Base-by-base conservation (phyloP, 2,329 filamentous ascomycete genomes). In the Lecanicillium sp. region DNA sequence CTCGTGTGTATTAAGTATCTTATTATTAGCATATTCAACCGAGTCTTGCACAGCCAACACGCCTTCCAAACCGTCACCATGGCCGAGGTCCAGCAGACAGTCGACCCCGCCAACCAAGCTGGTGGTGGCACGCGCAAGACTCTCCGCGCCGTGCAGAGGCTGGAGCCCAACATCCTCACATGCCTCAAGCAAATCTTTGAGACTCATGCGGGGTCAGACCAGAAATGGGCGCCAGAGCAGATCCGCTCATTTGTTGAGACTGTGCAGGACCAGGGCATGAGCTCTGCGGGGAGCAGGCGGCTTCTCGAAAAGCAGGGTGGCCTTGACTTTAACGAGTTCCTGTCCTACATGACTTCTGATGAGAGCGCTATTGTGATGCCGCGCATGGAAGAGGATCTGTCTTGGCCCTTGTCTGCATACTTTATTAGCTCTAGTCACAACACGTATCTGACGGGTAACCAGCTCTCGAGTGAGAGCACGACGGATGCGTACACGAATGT, bases 401-500 rank as follows among this genome's bases (percentile, higher is more conserved):
- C 86, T 37, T 83, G 80, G 51, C 89, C 89, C 1, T 65, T 95
- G 45, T 84, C 87, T 43, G 88, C 87, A 62, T 95, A 95, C 62
- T 95, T 87, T 62, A 86, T 95, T 56, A 94, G 83, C 45, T 94
- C 86, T 51, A 95, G 88, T 41, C 89, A 95, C 69, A 95, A 95
- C 62, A 95, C 89, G 0, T 95, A 95, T 51, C 75, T 95, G 16
- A 77, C 88, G 2, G 89, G 89, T 17, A 85, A 90, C 55, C 89
- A 95, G 65, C 78, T 95, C 12, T 86, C 77, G 43, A 90, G 87
- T 49, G 78, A 83, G 44, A 92, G 87, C 37, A 94, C 88, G 55
- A 87, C 86, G 1, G 84, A 88, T 48, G 84, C 85, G 3, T 95
- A 95, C 66, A 86, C 86, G 48, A 81, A 81, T 36, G 86, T 89